These are phyloP conservation scores for Tetratostichococcus sp. DNA, from an alignment of 139 green algal genomes.

Conservation along the genomic window DNA sequence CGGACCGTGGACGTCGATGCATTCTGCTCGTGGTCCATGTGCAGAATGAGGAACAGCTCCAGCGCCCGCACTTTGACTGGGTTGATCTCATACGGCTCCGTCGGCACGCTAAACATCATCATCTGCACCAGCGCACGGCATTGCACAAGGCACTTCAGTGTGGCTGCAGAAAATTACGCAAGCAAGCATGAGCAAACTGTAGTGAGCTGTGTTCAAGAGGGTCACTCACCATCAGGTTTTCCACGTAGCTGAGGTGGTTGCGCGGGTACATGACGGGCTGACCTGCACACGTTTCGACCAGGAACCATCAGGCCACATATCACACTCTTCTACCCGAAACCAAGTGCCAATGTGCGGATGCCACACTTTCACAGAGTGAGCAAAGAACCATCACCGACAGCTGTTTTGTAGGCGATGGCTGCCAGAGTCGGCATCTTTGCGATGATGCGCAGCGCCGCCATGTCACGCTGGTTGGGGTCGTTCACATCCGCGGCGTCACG, in stretches of 20 bases:
- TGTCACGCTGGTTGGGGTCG: slow-evolving; percentile 42
- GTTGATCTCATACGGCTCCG: slow-evolving; percentile 41
- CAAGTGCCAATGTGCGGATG: too few relatives aligned
- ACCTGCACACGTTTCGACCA: too few relatives aligned
- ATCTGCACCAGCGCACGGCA: neutral
- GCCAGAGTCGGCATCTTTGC: slow-evolving; percentile 69
- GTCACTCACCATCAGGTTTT: slow-evolving; percentile 70
- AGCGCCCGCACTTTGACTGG: slow-evolving; percentile 41
- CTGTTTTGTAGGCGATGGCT: slow-evolving; percentile 61
- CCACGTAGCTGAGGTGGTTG: slow-evolving; percentile 52
- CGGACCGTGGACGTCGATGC: slow-evolving; percentile 61
- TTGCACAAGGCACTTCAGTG: too few relatives aligned
- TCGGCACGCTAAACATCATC: slow-evolving; percentile 39
- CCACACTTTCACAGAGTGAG: too few relatives aligned
- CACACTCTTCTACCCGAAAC: too few relatives aligned
- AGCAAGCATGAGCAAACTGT: too few relatives aligned
- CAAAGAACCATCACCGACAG: too few relatives aligned
- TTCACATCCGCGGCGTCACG: slow-evolving; percentile 32
- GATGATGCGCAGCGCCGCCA: slow-evolving; percentile 50
- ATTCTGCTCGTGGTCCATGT: slow-evolving; percentile 74
- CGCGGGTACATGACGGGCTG: slow-evolving; percentile 66
- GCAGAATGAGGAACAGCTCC: slow-evolving; percentile 65
- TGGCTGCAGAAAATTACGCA: too few relatives aligned
- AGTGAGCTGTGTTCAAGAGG: too few relatives aligned
- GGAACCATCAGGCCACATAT: neutral